Evolutionary conservation across 129 eudicot species (phyloP).

Genomic region (Centella asiatica): DNA sequence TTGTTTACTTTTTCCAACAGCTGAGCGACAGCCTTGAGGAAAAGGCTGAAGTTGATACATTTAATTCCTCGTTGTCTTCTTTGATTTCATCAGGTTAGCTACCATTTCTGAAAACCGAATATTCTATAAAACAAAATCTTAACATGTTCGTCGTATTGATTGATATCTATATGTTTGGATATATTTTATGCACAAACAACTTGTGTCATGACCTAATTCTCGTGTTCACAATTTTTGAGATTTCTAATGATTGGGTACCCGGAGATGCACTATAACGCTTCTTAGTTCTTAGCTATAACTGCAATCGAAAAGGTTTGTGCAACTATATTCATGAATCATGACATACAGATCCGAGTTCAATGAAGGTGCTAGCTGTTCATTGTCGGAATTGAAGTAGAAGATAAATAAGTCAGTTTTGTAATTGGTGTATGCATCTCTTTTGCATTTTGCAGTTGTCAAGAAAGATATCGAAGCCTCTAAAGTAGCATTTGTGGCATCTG

Average conservation of each 20-base stretch:
- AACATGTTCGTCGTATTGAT: background rate
- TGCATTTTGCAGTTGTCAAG: constrained; percentile 43
- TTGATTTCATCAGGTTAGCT: constrained; percentile 70
- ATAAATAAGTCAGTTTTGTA: background rate
- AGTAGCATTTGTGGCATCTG: constrained; percentile 79
- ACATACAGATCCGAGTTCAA: no score
- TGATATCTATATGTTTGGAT: no score
- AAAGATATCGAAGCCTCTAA: constrained; percentile 72
- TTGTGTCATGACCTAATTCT: no score
- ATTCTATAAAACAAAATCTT: background rate
- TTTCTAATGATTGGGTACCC: background rate
- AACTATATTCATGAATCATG: no score
- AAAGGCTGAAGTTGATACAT: constrained; percentile 54
- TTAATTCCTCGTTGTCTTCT: constrained; percentile 59
- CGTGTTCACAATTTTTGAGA: no score
- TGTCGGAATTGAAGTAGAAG: background rate
- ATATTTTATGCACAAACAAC: background rate
- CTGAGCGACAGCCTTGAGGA: constrained; percentile 77
- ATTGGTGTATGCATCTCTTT: background rate
- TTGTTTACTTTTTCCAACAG: constrained; percentile 33
- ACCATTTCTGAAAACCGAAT: background rate
- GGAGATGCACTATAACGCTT: background rate
- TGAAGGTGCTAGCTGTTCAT: constrained; percentile 5
- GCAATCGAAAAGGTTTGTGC: no score
- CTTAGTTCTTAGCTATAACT: background rate